Evolutionary conservation across 179 eudicot species (phyloP).

Genomic region (Spinacia oleracea): DNA sequence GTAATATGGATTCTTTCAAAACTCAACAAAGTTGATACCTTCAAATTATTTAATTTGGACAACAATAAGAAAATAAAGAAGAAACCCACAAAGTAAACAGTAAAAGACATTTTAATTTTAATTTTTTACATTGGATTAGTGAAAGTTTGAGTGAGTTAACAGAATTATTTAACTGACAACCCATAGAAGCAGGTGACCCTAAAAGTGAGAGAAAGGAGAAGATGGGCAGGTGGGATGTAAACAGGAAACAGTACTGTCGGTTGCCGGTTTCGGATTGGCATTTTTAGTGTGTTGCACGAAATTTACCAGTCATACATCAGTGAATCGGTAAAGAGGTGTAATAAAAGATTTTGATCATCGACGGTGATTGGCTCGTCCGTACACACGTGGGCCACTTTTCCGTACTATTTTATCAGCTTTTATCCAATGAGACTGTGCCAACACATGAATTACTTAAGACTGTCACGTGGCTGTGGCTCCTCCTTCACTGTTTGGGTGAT

Average conservation of each 20-base stretch:
- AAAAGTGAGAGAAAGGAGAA: conserved; percentile 12
- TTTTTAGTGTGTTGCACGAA: conserved; percentile 3
- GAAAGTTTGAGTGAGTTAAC: too few species aligned
- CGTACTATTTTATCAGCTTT: conserved; percentile 23
- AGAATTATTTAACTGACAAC: conserved; percentile 26
- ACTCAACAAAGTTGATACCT: too few species aligned
- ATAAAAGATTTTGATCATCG: not conserved
- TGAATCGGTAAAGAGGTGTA: not conserved
- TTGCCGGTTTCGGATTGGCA: conserved; percentile 41
- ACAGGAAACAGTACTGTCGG: conserved; percentile 42
- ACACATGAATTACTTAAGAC: not conserved
- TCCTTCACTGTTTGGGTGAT: conserved; percentile 25
- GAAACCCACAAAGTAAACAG: too few species aligned
- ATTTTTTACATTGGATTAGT: not conserved
- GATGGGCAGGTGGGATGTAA: conserved; percentile 16
- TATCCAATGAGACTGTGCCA: conserved; percentile 30
- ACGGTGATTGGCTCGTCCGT: conserved; percentile 35
- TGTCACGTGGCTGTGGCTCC: conserved; percentile 43
- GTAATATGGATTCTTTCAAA: too few species aligned
- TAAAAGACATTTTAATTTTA: too few species aligned
- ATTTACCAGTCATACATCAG: conserved; percentile 3
- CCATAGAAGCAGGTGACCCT: conserved; percentile 27
- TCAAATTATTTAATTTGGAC: too few species aligned
- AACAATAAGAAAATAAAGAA: too few species aligned
- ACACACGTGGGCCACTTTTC: conserved; percentile 18